phyloP scores from a whole-genome alignment of 345 rosid genomes.

The Laguncularia racemosa region DNA sequence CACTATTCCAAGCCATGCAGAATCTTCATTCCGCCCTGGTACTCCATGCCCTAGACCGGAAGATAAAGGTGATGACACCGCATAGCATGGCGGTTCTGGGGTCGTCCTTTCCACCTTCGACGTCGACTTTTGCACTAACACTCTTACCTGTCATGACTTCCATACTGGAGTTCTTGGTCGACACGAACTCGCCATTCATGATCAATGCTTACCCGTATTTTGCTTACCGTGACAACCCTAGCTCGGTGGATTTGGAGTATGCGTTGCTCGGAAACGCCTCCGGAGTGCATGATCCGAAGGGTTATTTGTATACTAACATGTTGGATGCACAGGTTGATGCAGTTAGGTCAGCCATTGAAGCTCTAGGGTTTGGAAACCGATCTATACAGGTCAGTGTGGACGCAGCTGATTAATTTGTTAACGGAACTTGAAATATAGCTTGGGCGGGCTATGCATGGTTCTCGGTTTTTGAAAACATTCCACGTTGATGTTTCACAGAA shows the following conservation, averaged over 20 bases:
- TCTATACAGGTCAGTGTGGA: constrained; percentile 27
- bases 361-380: constrained; percentile 39
- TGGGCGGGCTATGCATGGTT: too few species aligned
- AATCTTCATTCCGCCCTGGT: constrained; percentile 42
- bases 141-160: constrained; percentile 47
- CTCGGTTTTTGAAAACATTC: too few species aligned
- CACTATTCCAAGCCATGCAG: constrained; percentile 45
- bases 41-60: constrained; percentile 46
- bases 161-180: constrained; percentile 36
- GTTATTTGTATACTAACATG: constrained; percentile 42
- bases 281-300: constrained; percentile 47
- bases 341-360: constrained; percentile 42
- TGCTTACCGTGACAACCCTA: constrained; percentile 47
- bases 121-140: constrained; percentile 40
- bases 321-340: constrained; percentile 65
- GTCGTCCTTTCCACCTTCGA: constrained; percentile 56
- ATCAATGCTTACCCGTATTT: constrained; percentile 65
- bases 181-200: constrained; percentile 52
- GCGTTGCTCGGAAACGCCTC: constrained; percentile 46
- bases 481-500: too few species aligned
- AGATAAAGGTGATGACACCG: constrained; percentile 59
- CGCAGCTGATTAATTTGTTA: too few species aligned
- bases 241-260: constrained; percentile 35
- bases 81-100: constrained; percentile 58
- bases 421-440: too few species aligned